Base-by-base conservation (phyloP, 768 basidiomycete genomes). In the Infundibulicybe gibba region DNA sequence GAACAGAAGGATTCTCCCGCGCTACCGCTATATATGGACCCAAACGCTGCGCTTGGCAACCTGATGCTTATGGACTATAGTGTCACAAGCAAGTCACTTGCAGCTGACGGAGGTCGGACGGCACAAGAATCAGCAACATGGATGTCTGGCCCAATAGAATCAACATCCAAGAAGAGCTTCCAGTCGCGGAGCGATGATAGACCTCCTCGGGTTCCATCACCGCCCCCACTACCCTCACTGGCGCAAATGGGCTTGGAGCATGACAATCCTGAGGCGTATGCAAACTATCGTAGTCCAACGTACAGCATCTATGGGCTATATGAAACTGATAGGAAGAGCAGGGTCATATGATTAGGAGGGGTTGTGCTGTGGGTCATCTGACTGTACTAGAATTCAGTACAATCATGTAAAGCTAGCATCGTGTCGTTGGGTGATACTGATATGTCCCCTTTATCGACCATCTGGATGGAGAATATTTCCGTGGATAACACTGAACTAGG, bases 221-320 rank as follows among this genome's bases (percentile, higher is more conserved):
- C 88, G 2, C 85, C 85, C 13, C 75, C 80, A 16, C 60, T 88
- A 35, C 87, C 86, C 10, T 87, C 86, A 19, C 61, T 90, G 44
- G 70, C 85, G 8, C 89, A 90, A 64, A 86, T 90, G 87, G 87
- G 76, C 41, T 60, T 90, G 58, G 75, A 79, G 39, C 83, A 85
- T 50, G 62, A 67, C 2, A 78, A 85, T 47, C 76, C 79, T 4
- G 77, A 82, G 44, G 81, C 73, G 3, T 86, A 77, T 62, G 76
- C 70, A 5, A 79, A 78, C 41, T 90, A 90, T 50, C 72, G 81
- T 50, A 88, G 88, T 56, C 87, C 89, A 14, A 90, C 89, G 5
- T 90, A 90, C 54, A 91, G 88, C 60, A 78, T 91, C 46, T 90
- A 85, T 57, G 84, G 84, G 34, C 54, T 89, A 53, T 90, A 90